A percentile compares a stretch with the other conserved stretches of the same genome.
Conservation (phyloP, 345 rosid genomes). For the Eucalyptus lansdowneana region DNA sequence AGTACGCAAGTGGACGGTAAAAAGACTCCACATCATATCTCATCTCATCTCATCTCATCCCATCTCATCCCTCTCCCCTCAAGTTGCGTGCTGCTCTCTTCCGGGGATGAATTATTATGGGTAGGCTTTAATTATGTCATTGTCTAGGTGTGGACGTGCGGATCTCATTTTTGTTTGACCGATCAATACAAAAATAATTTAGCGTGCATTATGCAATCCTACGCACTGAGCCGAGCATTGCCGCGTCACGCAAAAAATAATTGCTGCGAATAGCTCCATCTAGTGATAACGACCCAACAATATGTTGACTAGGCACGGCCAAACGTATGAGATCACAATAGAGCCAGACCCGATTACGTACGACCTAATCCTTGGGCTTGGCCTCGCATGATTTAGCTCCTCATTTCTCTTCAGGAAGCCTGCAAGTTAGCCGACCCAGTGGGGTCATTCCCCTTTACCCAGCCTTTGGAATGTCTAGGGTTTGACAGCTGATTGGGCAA, state of each 20-base stretch:
- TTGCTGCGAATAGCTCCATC: neutral
- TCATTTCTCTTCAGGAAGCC: neutral
- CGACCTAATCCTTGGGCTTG: neutral
- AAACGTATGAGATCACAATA: neutral
- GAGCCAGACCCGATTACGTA: neutral
- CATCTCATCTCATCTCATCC: neutral
- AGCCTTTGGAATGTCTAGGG: neutral
- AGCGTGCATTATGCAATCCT: neutral
- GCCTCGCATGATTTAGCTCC: neutral
- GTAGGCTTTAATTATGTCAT: neutral
- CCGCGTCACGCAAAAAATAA: neutral
- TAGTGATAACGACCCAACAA: neutral
- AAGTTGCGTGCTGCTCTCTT: neutral
- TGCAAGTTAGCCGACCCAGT: neutral
- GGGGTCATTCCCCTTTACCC: neutral
- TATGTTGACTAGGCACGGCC: neutral
- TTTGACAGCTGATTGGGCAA: neutral
- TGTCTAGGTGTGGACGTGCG: neutral
- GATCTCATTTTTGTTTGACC: neutral
- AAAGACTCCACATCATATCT: neutral
- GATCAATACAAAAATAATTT: neutral
- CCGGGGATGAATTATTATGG: neutral
- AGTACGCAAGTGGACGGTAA: neutral
- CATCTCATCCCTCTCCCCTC: neutral
- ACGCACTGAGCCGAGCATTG: neutral